Percentiles rank a stretch among this genome's conserved stretches.
These are phyloP conservation scores for Fusarium solani-melongenae DNA, from an alignment of 2,329 filamentous ascomycete genomes.

Conservation along the genomic window DNA sequence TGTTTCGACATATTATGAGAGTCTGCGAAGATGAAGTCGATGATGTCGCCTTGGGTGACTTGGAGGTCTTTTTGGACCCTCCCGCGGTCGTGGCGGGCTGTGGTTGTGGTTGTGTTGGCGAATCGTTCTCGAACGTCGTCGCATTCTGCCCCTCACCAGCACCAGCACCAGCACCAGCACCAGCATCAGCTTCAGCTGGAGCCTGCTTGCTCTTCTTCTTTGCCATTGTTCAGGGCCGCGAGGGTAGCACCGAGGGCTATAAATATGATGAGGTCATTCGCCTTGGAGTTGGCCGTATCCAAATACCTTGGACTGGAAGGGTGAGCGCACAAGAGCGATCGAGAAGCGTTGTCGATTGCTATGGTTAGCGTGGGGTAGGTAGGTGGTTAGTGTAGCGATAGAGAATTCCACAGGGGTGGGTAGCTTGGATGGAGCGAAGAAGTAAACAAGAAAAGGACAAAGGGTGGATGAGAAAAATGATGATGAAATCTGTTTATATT, in stretches of 20 bases:
- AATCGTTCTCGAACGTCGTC: constrained; percentile 12
- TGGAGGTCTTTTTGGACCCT: constrained; percentile 26
- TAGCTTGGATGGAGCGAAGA: constrained; percentile 16
- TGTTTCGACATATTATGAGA: constrained; percentile 67
- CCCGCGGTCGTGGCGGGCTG: constrained; percentile 15
- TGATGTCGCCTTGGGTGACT: constrained; percentile 10
- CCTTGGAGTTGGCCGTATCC: not conserved
- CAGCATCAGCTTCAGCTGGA: constrained; percentile 62
- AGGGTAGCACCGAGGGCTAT: constrained; percentile 6
- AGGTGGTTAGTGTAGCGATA: constrained; percentile 22
- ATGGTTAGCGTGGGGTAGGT: constrained; percentile 33
- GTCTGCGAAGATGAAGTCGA: constrained; percentile 21
- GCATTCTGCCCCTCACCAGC: constrained; percentile 26
- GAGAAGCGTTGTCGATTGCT: constrained; percentile 19
- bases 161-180: not conserved
- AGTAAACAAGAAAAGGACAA: not conserved
- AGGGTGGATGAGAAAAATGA: not conserved
- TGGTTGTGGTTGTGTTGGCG: constrained; percentile 15
- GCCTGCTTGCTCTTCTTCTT: constrained; percentile 61
- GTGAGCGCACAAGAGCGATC: constrained; percentile 16
- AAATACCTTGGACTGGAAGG: not conserved
- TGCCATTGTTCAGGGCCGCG: constrained; percentile 49
- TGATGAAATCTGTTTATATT: not conserved
- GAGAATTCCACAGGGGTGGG: constrained; percentile 18
- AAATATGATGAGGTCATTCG: not conserved